These are phyloP conservation scores for Colletotrichum tabaci DNA, from an alignment of 2,329 filamentous ascomycete species.

Conservation along the genomic window DNA sequence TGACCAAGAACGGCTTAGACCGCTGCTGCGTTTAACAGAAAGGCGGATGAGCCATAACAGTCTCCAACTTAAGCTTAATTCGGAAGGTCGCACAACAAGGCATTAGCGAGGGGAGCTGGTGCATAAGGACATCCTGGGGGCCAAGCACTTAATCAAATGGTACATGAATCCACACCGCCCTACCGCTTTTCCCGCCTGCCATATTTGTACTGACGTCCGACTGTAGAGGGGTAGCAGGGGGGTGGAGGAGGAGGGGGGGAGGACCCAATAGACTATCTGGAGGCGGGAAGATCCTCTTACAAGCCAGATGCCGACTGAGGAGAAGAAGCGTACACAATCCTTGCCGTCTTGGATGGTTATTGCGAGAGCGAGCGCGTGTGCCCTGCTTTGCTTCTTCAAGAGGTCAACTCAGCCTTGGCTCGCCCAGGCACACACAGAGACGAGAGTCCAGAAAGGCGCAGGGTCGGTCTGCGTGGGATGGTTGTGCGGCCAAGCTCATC, in stretches of 20 bases:
- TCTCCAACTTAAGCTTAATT: constrained; percentile 36
- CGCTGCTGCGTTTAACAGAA: constrained; percentile 22
- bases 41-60: constrained; percentile 1
- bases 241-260: background rate
- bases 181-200: constrained; percentile 31
- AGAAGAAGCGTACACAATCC: background rate
- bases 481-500: constrained; percentile 2
- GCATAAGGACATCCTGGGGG: background rate
- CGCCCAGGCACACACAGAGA: background rate
- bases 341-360: background rate
- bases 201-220: constrained; percentile 31
- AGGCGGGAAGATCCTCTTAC: constrained; percentile 32
- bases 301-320: constrained; percentile 27
- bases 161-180: constrained; percentile 29
- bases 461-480: background rate
- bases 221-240: background rate
- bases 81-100: constrained; percentile 33
- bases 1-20: background rate
- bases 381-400: background rate
- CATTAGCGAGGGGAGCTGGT: constrained; percentile 14
- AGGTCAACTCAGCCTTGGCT: constrained; percentile 4
- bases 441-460: constrained; percentile 14
- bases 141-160: constrained; percentile 19
- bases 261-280: constrained; percentile 30
- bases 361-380: background rate